Evolutionary conservation across 345 rosid species (phyloP), one percentile per base, ranked within the genome.

Genomic region (Acer campestre): DNA sequence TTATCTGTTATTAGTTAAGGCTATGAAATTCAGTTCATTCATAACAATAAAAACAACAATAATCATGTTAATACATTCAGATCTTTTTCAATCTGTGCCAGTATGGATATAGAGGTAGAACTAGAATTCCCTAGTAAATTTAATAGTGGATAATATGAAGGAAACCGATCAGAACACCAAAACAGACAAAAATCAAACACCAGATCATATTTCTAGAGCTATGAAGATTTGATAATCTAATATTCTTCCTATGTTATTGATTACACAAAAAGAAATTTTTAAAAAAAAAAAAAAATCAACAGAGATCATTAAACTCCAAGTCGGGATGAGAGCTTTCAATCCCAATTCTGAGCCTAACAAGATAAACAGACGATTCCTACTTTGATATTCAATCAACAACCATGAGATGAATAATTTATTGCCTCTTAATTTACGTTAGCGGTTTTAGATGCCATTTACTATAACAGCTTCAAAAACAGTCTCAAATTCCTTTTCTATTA

Each of bases 1-100:
- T 81, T 86, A 85, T 94, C 99, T 97, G 84, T 72, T 38, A 68
- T 69, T 80, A 84, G 94, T 84, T 94, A 92, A 94, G 93, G 97
- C 73, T 82, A 65, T n/a, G 17, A 61, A 38, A 58, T 44, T 71
- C 40, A 22, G 18, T 17, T 44, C 59, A 44, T 61, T 55, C 58
- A 62, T 73, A 44, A 59, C 63, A 3, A 46, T 42, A 42, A 42
- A 42, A 17, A 6, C 27, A 17, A 44, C 35, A 44, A 25, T 31
- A 74, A 61, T 6, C 25, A 12, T 74, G 68, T 38, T 74, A 42
- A 46, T 10, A 73, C 61, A 62, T 73, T 42, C 55, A 61, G 10
- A 38, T 25, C 61, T 16, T 18, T 25, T 62, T 22, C 61, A 25
- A 38, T 40, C 70, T 20, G 13, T 10, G n/a, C 48, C 23, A 44